Percentiles rank a stretch among this genome's conserved stretches.
phyloP scores from a whole-genome alignment of 805 yeast genomes.

The Lipomyces sp. region DNA sequence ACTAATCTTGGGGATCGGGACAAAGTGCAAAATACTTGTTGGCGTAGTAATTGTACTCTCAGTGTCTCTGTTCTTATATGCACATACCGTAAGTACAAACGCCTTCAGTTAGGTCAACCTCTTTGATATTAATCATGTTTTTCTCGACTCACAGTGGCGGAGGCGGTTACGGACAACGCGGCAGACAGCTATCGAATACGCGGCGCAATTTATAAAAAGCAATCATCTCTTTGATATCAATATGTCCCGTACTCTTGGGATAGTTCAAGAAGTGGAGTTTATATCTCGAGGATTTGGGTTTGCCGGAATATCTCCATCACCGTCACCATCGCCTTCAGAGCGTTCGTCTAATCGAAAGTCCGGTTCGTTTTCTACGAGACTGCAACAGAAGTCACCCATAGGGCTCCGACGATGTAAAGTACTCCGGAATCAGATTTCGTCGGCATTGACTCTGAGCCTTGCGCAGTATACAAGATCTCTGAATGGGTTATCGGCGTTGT shows the following conservation, averaged over 20 bases:
- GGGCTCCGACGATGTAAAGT: conserved; percentile 25
- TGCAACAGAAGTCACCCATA: conserved; percentile 1
- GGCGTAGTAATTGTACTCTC: conserved; percentile 21
- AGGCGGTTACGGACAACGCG: conserved; percentile 33
- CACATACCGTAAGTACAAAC: conserved; percentile 32
- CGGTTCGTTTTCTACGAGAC: neutral
- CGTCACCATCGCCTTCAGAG: neutral
- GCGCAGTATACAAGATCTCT: conserved; percentile 24
- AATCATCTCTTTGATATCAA: conserved; percentile 36
- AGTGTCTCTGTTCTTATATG: conserved; percentile 28
- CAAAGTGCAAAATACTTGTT: conserved; percentile 23
- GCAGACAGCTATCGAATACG: conserved; percentile 17
- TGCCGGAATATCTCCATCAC: conserved; percentile 3
- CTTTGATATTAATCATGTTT: neutral
- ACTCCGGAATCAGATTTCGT: conserved; percentile 25
- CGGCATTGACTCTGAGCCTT: conserved; percentile 32
- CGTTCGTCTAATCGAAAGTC: neutral
- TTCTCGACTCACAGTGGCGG: conserved; percentile 28
- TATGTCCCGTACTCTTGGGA: conserved; percentile 31
- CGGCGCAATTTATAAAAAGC: conserved; percentile 28
- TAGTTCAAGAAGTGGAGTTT: conserved; percentile 39
- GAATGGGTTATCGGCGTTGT: conserved; percentile 22
- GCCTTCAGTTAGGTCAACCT: neutral
- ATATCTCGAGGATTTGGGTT: conserved; percentile 28
- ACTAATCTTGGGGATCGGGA: conserved; percentile 9